Base-by-base conservation (phyloP, 257 asterid genomes). In the Verbena officinalis region DNA sequence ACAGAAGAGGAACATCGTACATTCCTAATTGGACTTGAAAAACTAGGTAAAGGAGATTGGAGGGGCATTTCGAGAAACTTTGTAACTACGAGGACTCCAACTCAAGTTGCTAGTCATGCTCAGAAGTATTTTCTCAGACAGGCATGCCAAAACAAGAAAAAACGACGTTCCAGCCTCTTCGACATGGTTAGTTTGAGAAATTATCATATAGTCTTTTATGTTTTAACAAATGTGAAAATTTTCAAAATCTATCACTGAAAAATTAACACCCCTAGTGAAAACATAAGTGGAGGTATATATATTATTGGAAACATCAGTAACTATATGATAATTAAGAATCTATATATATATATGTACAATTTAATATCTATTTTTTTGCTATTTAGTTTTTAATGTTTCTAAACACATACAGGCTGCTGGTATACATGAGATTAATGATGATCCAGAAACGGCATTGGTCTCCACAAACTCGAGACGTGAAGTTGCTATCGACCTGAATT, bases 91-190 rank as follows among this genome's bases (percentile, higher is more conserved):
- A 77, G 96, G 20, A 85, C 94, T 38, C 97, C 97, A 1, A 89
- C 95, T 13, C 97, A 86, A 77, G 90, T 86, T 40, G 96, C 96
- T 0, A 89, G 96, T 39, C 96, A 86, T 73, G 96, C 96, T 64
- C 97, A 86, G 38, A 89, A 89, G 54, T 87, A 87, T 62, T 87
- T 87, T 66, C 84, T 87, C 54, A 76, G 97, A 10, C 90, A 58
- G 31, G 74, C 81, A 14, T 64, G 63, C 74, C 65, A 77, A 59
- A 60, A 65, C 40, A 84, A 84, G 70, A 82, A 82, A 38, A 83
- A 80, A 49, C 82, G 83, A 0, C 94, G 94, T 10, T 81, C 94
- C 21, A 86, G 97, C 77, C 94, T 90, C 39, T 90, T 87, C 65
- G 91, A 90, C 78, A 78, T 86, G 95, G 95, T 89, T n/a, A n/a